Evolutionary conservation across 1,284 basidiomycete species (phyloP).

Genomic region (Ceratorhiza oryzae-sativae): DNA sequence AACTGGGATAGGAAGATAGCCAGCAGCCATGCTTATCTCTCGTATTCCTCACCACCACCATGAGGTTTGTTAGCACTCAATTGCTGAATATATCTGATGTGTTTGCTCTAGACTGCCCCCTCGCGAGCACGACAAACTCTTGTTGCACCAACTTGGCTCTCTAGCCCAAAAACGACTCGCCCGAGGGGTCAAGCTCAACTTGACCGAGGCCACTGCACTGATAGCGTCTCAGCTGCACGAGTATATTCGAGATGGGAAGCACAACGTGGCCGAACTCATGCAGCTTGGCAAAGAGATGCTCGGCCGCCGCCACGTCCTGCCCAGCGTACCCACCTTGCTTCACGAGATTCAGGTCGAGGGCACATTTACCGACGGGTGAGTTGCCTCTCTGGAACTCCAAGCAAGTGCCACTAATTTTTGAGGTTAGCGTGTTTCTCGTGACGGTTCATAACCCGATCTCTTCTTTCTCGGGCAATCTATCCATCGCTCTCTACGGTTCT

Average conservation of each 20-base stretch:
- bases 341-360: constrained; percentile 93
- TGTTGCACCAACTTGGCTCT: constrained; percentile 69
- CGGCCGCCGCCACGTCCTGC: constrained; percentile 89
- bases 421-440: constrained; percentile 83
- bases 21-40: constrained; percentile 31
- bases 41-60: constrained; percentile 9
- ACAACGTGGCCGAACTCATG: constrained; percentile 91
- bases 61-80: not conserved
- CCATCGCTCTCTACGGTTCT: constrained; percentile 87
- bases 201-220: constrained; percentile 87
- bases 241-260: constrained; percentile 90
- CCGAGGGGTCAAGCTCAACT: constrained; percentile 85
- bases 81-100: not conserved
- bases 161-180: constrained; percentile 95
- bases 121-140: constrained; percentile 53
- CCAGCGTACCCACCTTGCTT: constrained; percentile 69
- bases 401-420: constrained; percentile 22
- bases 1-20: constrained; percentile 17
- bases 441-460: constrained; percentile 95
- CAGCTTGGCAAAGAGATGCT: constrained; percentile 88
- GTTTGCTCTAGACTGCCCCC: constrained; percentile 40
- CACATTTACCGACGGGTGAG: constrained; percentile 83
- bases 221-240: constrained; percentile 94
- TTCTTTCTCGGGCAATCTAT: constrained; percentile 79
- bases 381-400: constrained; percentile 27